Conservation (phyloP, 2,329 filamentous ascomycete genomes). For the Fusarium chuoi region DNA sequence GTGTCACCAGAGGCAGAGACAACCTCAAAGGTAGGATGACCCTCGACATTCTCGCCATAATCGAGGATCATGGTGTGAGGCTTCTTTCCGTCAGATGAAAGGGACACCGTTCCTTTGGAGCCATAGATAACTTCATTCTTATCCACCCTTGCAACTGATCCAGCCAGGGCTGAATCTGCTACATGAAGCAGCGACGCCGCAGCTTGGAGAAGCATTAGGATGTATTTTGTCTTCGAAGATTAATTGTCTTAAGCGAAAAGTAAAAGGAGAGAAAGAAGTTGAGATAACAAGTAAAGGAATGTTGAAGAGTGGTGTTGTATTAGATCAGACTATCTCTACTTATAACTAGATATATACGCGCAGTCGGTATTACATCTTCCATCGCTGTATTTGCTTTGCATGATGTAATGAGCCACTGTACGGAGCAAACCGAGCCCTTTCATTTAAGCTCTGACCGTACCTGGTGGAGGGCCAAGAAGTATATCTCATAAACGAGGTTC, state of each 20-base stretch:
- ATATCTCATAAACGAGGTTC: neutral
- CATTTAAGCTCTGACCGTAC: neutral
- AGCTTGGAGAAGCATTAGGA: neutral
- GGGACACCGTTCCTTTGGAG: neutral
- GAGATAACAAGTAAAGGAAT: rapidly evolving
- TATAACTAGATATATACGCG: rapidly evolving
- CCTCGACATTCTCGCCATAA: neutral
- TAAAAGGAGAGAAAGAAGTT: neutral
- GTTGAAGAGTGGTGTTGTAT: rapidly evolving
- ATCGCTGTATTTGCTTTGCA: neutral
- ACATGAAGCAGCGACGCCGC: neutral
- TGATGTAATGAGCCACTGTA: neutral
- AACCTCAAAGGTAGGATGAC: neutral
- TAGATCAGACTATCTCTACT: neutral
- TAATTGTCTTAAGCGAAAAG: no score
- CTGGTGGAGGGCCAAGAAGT: neutral
- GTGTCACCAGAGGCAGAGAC: neutral
- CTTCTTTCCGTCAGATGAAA: neutral
- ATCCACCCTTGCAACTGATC: neutral
- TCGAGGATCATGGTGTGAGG: neutral
- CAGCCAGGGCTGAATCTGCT: neutral
- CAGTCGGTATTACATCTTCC: neutral
- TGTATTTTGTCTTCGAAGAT: no score
- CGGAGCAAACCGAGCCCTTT: neutral
- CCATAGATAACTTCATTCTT: neutral